Conservation (phyloP, 768 basidiomycete species). For the Tricholoma flavovirens region DNA sequence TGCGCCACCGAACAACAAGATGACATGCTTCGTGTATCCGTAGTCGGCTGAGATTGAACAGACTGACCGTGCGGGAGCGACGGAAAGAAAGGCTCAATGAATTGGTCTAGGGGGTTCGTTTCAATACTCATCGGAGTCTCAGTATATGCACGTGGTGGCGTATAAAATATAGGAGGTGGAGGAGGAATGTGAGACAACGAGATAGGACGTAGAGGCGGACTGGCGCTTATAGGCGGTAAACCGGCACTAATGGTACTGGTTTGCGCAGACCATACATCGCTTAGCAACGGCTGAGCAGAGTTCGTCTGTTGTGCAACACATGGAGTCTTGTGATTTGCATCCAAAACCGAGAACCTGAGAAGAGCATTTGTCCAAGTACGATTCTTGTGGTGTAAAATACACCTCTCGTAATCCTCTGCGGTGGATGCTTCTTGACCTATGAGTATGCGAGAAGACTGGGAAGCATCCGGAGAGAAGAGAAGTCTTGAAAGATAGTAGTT, state of each 20-base stretch:
- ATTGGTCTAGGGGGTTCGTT: not conserved
- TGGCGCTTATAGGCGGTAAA: not conserved
- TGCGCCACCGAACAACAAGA: constrained; percentile 41
- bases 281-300: constrained; percentile 7
- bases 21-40: constrained; percentile 3
- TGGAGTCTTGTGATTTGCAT: constrained; percentile 39
- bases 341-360: constrained; percentile 57
- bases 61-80: not conserved
- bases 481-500: constrained; percentile 61
- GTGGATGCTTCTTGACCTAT: constrained; percentile 56
- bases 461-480: constrained; percentile 61
- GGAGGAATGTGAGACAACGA: constrained; percentile 30
- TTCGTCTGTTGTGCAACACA: not conserved
- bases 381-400: constrained; percentile 43
- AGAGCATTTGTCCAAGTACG: constrained; percentile 53
- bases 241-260: constrained; percentile 2
- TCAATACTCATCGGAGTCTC: constrained; percentile 20
- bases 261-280: not conserved
- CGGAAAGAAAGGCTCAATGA: not conserved
- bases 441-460: constrained; percentile 49
- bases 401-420: constrained; percentile 50
- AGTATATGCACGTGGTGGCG: constrained; percentile 19
- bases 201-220: constrained; percentile 13
- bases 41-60: constrained; percentile 12
- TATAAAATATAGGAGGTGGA: constrained; percentile 26